Percentiles rank a stretch among this genome's conserved stretches.
These are phyloP conservation scores for Giardia duodenalis DNA, from an alignment of 208 protist species.

Conservation along the genomic window DNA sequence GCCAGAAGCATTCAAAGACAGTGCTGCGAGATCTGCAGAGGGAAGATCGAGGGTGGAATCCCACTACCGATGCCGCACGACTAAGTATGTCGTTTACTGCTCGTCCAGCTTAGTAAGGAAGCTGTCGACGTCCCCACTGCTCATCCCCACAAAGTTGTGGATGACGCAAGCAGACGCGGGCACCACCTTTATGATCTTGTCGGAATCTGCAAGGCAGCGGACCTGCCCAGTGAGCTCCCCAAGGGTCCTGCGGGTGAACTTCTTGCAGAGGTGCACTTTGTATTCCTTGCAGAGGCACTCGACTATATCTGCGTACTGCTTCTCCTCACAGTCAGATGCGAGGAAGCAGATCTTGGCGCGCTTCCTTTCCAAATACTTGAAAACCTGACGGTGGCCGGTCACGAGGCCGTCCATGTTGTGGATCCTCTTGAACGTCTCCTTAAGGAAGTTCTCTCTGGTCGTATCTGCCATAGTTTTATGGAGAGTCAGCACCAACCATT, in stretches of 20 bases:
- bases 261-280: background rate
- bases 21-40: too few species aligned
- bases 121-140: background rate
- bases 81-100: too few species aligned
- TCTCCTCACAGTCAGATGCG: conserved; percentile 24
- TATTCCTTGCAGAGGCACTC: conserved; percentile 4
- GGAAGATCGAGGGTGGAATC: too few species aligned
- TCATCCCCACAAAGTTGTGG: background rate
- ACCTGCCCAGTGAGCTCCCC: conserved; percentile 11
- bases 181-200: background rate
- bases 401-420: background rate
- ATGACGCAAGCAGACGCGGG: background rate
- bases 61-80: too few species aligned
- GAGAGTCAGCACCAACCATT: too few species aligned
- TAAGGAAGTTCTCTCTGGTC: too few species aligned
- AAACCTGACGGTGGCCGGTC: background rate
- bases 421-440: background rate
- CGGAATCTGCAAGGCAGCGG: background rate
- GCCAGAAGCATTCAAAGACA: too few species aligned
- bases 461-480: too few species aligned
- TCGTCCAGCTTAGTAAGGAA: too few species aligned
- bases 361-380: conserved; percentile 23
- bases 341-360: conserved; percentile 20
- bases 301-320: background rate
- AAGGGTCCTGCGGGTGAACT: background rate